Evolutionary conservation across 176 grass and related monocot genomes (phyloP).

Genomic region (Aegilops speltoides): DNA sequence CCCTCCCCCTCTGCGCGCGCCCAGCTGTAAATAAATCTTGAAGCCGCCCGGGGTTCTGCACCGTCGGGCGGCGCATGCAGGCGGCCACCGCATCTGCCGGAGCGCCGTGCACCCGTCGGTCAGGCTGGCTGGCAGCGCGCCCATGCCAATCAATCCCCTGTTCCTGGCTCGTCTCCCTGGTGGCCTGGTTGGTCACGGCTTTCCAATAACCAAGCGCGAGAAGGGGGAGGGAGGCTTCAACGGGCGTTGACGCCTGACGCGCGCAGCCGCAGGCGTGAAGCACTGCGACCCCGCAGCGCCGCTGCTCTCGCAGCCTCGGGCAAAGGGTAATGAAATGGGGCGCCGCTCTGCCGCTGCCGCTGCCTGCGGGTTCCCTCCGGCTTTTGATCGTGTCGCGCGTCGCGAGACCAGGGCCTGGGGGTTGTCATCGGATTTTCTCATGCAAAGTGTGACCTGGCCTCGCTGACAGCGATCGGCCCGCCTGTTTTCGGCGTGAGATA

Average conservation of each 20-base stretch:
- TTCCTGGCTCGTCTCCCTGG: not conserved
- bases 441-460: no score
- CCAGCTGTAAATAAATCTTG: not conserved
- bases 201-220: not conserved
- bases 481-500: no score
- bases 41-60: not conserved
- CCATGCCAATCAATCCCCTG: slow-evolving; percentile 2
- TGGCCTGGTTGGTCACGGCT: not conserved
- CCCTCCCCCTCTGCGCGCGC: not conserved
- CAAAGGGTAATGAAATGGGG: not conserved
- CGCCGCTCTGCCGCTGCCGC: not conserved
- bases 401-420: not conserved
- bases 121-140: not conserved
- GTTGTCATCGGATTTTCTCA: not conserved
- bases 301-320: slow-evolving; percentile 6
- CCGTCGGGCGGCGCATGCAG: not conserved
- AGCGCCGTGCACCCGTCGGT: slow-evolving; percentile 15
- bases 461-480: no score
- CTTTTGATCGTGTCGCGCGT: not conserved
- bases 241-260: not conserved
- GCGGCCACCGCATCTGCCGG: not conserved
- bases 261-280: not conserved
- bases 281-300: not conserved
- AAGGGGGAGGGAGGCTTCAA: not conserved
- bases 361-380: not conserved